Evolutionary conservation across 352 stramenopile genomes (phyloP), one percentile per base, ranked within the genome.

Genomic region (Thalassiosira sp.): DNA sequence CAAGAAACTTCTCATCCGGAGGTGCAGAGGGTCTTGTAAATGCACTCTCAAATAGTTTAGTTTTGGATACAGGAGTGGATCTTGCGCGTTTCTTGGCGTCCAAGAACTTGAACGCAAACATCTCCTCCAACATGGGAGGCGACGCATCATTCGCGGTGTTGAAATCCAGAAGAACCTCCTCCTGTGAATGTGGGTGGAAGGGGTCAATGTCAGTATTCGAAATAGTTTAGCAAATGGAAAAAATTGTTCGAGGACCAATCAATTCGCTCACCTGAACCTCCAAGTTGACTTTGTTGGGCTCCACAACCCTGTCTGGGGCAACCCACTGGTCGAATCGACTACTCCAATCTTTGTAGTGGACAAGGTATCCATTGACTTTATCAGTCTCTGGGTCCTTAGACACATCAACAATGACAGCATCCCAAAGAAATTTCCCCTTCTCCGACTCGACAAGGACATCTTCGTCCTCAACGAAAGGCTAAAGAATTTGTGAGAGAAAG

Each of bases 281-380:
- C 24, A 72, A 65, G 59, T 92, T 92, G 11, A 90, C 73, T 67
- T 88, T 82, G 52, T 56, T 94, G 10, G 83, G 68, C 52, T 91
- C 85, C 11, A 92, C 76, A 60, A 94, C 81, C 61, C 86, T 69
- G 54, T 78, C 67, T 20, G 68, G 73, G 20, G 48, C 40, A 20
- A 94, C 89, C 89, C 86, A 94, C 52, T 92, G 84, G 56, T 90
- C 83, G 76, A 89, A 94, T 22, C 86, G 59, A 60, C 67, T 87
- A 52, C 84, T 90, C 89, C 89, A 94, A 63, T 82, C 81, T 53
- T 86, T 87, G 68, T 90, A 94, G 33, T 83, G 80, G 11, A 94
- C 83, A 53, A 86, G 59, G 40, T 94, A 94, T 49, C 82, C 66
- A 75, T 74, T 86, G n/a, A 89, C 76, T 66, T 81, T 78, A 13